A percentile compares a stretch with the other conserved stretches of the same genome.
These are phyloP conservation scores for Grammothele lineata DNA, from an alignment of 768 basidiomycete species.

Conservation along the genomic window DNA sequence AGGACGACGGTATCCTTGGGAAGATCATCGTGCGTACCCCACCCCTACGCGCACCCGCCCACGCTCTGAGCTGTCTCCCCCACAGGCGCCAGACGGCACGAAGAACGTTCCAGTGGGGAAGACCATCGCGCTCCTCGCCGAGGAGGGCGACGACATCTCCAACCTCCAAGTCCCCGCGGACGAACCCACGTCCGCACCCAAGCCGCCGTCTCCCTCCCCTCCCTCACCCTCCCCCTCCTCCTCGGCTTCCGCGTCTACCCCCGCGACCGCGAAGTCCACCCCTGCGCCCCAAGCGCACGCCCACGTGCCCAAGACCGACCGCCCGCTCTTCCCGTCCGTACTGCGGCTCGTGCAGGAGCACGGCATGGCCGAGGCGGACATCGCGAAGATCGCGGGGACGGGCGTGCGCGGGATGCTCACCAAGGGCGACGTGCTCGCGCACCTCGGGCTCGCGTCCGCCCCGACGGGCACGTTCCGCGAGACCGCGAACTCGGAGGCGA, in stretches of 20 bases:
- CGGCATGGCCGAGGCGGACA: conserved; percentile 40
- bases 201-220: conserved; percentile 21
- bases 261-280: conserved; percentile 4
- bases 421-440: conserved; percentile 90
- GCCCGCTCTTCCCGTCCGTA: conserved; percentile 89
- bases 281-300: conserved; percentile 19
- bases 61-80: not conserved
- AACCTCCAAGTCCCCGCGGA: conserved; percentile 64
- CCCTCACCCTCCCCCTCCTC: conserved; percentile 16
- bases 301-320: conserved; percentile 43
- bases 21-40: conserved; percentile 70
- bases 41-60: too few relatives aligned
- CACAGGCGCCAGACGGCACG: conserved; percentile 68
- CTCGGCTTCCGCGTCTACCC: conserved; percentile 15
- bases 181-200: conserved; percentile 23
- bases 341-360: conserved; percentile 72
- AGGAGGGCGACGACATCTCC: conserved; percentile 94
- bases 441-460: conserved; percentile 76
- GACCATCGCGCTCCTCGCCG: conserved; percentile 87
- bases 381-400: conserved; percentile 76
- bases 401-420: conserved; percentile 92
- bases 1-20: conserved; percentile 91
- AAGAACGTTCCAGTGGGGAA: conserved; percentile 86
- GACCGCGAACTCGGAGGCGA: conserved; percentile 29
- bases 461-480: conserved; percentile 74